Percentiles rank a stretch among this genome's conserved stretches.
Conservation (phyloP, 1,139 yeast genomes). For the Yamadazyma membranifaciens region DNA sequence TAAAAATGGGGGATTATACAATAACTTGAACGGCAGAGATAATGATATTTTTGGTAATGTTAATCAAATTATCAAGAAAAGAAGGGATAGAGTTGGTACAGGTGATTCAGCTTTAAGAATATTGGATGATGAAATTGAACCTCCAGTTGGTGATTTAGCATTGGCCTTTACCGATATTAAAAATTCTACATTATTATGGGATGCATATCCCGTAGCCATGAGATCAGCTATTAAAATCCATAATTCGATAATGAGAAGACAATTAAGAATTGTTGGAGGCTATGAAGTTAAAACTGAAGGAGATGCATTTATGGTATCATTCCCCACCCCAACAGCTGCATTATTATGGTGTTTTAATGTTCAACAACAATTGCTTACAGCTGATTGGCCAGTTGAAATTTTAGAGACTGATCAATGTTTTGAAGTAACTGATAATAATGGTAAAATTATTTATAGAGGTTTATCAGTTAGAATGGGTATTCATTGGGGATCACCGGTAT, state of each 20-base stretch:
- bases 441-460: slow-evolving; percentile 73
- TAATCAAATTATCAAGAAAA: slow-evolving; percentile 39
- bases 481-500: slow-evolving; percentile 97
- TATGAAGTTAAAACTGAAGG: slow-evolving; percentile 99
- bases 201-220: slow-evolving; percentile 90
- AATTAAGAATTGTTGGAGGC: slow-evolving; percentile 88
- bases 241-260: slow-evolving; percentile 91
- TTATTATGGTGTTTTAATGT: slow-evolving; percentile 93
- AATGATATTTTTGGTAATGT: slow-evolving; percentile 37
- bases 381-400: slow-evolving; percentile 96
- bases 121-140: slow-evolving; percentile 87
- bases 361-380: slow-evolving; percentile 74
- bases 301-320: slow-evolving; percentile 98
- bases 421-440: slow-evolving; percentile 68
- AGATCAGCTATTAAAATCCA: slow-evolving; percentile 94
- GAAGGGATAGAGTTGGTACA: slow-evolving; percentile 63
- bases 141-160: slow-evolving; percentile 93
- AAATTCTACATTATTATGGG: slow-evolving; percentile 93
- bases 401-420: slow-evolving; percentile 83
- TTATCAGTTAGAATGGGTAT: slow-evolving; percentile 96
- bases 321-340: slow-evolving; percentile 90
- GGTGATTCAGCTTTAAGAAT: slow-evolving; percentile 83
- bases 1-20: slow-evolving; percentile 32
- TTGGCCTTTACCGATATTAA: slow-evolving; percentile 97
- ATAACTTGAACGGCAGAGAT: slow-evolving; percentile 43